These are phyloP conservation scores for Blastobotrys malaysiensis DNA, from an alignment of 1,139 yeast genomes.

Conservation along the genomic window DNA sequence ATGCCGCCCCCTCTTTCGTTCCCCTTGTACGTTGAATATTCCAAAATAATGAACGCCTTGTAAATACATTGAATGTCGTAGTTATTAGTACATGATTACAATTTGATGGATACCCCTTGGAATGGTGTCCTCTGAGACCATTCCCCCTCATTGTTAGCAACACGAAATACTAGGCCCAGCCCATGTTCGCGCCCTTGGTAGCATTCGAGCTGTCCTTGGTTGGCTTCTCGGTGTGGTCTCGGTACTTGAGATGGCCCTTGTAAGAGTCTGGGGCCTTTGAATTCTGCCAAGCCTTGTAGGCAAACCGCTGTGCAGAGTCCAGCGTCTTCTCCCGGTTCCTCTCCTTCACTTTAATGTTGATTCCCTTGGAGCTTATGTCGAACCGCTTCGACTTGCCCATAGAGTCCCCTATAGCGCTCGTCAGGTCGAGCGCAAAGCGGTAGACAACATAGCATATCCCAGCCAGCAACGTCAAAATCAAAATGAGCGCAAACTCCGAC, in stretches of 20 bases:
- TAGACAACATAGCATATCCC: conserved; percentile 12
- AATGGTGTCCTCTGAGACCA: no score
- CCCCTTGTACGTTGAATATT: no score
- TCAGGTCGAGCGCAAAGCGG: conserved; percentile 9
- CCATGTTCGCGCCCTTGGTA: conserved; percentile 10
- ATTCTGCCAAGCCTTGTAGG: conserved; percentile 18
- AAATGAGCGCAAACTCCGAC: conserved; percentile 14
- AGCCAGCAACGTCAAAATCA: conserved; percentile 12
- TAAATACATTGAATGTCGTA: background rate
- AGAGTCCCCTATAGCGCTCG: conserved; percentile 10
- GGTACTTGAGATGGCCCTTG: conserved; percentile 10
- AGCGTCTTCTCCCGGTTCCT: conserved; percentile 15
- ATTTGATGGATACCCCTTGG: no score
- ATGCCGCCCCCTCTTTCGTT: no score
- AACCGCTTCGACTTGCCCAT: conserved; percentile 10
- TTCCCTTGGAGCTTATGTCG: conserved; percentile 10
- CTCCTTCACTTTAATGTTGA: conserved; percentile 15
- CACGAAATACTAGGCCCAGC: conserved; percentile 14
- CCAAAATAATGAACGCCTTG: background rate
- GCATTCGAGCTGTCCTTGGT: conserved; percentile 5
- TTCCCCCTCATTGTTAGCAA: no score
- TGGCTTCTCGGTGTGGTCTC: conserved; percentile 7
- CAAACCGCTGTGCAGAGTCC: conserved; percentile 18
- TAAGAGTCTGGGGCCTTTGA: conserved; percentile 18
- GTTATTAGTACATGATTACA: background rate